These are phyloP conservation scores for Mallotus repandus DNA, from an alignment of 441 rosid genomes.

Conservation along the genomic window DNA sequence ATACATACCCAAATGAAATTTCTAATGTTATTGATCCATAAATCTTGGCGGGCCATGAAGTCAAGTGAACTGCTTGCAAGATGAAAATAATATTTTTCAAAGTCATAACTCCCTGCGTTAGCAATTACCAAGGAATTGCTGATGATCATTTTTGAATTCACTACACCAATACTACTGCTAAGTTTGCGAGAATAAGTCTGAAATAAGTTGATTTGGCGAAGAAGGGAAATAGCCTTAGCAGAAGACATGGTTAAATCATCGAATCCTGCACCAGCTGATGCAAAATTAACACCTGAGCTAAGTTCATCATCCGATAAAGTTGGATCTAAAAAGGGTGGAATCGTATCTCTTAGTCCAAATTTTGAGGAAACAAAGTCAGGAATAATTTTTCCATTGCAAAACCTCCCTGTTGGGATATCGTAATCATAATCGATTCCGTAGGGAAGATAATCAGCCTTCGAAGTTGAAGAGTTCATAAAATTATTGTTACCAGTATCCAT, in stretches of 20 bases:
- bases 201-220: too few species aligned
- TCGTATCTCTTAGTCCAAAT: neutral
- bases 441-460: neutral
- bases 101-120: too few species aligned
- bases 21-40: too few species aligned
- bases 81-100: too few species aligned
- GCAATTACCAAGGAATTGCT: neutral
- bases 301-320: neutral
- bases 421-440: neutral
- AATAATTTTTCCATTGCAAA: neutral
- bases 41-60: too few species aligned
- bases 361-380: neutral
- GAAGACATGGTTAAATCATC: neutral
- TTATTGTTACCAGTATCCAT: neutral
- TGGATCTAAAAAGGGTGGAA: neutral
- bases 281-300: neutral
- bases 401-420: neutral
- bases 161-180: neutral
- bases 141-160: neutral
- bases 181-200: too few species aligned
- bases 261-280: neutral
- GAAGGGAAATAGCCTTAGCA: too few species aligned
- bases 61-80: too few species aligned
- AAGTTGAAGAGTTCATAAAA: neutral
- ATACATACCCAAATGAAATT: too few species aligned